A percentile compares a stretch with the other conserved stretches of the same genome.
These are phyloP conservation scores for Pelargonium exstipulatum DNA, from an alignment of 441 rosid species.

Conservation along the genomic window DNA sequence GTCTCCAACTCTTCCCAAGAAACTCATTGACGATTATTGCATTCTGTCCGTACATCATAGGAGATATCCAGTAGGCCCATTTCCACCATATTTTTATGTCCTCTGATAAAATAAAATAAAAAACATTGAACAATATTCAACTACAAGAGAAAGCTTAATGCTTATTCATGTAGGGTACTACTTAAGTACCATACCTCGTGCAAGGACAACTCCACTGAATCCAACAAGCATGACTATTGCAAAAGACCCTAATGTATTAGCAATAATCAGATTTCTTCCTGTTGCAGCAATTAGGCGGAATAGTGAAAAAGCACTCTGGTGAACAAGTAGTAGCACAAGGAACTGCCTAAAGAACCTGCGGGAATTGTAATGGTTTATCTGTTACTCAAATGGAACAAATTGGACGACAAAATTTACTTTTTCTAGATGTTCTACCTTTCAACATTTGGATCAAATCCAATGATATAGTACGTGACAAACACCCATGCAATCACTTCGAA, in stretches of 20 bases:
- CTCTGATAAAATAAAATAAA: not conserved
- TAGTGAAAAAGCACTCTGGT: constrained; percentile 64
- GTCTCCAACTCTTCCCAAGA: constrained; percentile 67
- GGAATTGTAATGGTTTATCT: constrained; percentile 7
- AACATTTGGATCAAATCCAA: constrained; percentile 60
- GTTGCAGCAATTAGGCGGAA: constrained; percentile 51
- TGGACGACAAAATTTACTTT: not conserved
- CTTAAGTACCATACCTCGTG: constrained; percentile 40
- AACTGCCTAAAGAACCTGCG: constrained; percentile 68
- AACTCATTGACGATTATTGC: constrained; percentile 57
- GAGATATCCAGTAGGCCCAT: constrained; percentile 27
- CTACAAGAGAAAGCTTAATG: not conserved
- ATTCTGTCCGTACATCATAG: constrained; percentile 25
- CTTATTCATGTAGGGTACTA: not conserved
- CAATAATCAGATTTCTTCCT: constrained; percentile 62
- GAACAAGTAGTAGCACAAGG: constrained; percentile 40
- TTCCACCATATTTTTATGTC: constrained; percentile 27
- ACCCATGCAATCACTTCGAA: constrained; percentile 59
- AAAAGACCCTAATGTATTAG: constrained; percentile 63
- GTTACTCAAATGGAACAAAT: no score
- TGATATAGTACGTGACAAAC: constrained; percentile 57
- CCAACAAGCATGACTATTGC: constrained; percentile 39
- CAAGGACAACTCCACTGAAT: constrained; percentile 60
- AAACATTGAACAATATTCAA: no score
- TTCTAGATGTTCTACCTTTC: constrained; percentile 38